Percentiles rank a stretch among this genome's conserved stretches.
Evolutionary conservation across 2,329 filamentous ascomycete genomes (phyloP).

Genomic region (Claviceps capensis): DNA sequence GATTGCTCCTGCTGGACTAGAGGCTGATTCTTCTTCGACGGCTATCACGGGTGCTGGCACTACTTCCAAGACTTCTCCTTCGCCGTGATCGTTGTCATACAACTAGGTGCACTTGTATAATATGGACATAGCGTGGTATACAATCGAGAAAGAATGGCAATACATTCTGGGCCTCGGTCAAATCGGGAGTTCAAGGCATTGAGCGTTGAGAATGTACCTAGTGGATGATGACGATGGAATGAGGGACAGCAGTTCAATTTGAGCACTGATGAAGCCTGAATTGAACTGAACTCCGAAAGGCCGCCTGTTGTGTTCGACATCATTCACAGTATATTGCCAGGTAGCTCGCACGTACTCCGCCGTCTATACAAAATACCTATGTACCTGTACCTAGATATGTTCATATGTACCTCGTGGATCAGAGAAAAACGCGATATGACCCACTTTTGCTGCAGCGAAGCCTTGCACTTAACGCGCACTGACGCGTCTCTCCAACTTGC

Average conservation of each 20-base stretch:
- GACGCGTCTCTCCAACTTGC: constrained; percentile 16
- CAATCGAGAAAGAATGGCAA: neutral
- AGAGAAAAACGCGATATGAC: neutral
- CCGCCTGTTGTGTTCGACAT: too few species aligned
- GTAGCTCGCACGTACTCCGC: neutral
- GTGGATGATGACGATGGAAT: too few species aligned
- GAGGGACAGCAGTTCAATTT: too few species aligned
- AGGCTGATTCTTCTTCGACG: constrained; percentile 20
- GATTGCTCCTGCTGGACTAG: constrained; percentile 32
- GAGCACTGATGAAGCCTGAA: too few species aligned
- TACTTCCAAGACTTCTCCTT: constrained; percentile 19
- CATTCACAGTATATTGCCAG: too few species aligned
- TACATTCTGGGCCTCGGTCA: neutral
- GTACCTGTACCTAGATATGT: neutral
- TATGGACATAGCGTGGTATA: neutral
- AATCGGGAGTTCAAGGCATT: neutral
- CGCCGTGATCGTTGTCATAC: constrained; percentile 9
- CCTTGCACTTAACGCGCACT: constrained; percentile 23
- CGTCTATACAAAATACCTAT: neutral
- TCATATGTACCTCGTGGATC: neutral
- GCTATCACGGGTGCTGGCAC: constrained; percentile 20
- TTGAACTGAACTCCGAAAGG: too few species aligned
- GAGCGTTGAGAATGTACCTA: neutral
- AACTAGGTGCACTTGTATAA: neutral
- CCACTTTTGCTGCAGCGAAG: neutral